Base-by-base conservation (phyloP, 2,329 filamentous ascomycete genomes). In the Coleophoma cylindrospora region DNA sequence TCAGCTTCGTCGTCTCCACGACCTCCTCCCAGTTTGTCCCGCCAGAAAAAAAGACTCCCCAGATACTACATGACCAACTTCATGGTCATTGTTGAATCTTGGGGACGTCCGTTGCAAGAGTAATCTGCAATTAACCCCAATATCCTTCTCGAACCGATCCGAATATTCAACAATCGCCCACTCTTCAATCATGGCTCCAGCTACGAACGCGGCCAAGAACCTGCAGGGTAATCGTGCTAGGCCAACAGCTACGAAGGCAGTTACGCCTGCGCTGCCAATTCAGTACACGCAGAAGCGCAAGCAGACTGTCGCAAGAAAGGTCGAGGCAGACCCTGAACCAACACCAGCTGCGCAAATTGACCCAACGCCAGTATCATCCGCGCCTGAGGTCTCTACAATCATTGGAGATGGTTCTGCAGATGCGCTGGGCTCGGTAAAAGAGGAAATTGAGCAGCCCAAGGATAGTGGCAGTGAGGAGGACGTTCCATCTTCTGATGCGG, bases 41-140 rank as follows among this genome's bases (percentile, higher is more conserved):
- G 19, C 40, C 14, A 41, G 40, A 17, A 41, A 17, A 45, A 54
- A 52, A 57, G 61, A 61, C 61, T 62, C 61, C 63, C 62, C 61
- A 59, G 61, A 64, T 63, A 52, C 56, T 64, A 61, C 61, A 64
- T 64, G 60, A 64, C 61, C 60, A 56, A 48, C 44, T 45, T 45
- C 34, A 50, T 55, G 64, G 64, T 64, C 61, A 61, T 59, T 58
- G 64, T 63, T 64, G 53, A 64, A 63, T 64, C 62, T 65, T 64
- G 64, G 64, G 64, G 64, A 66, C 60, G 63, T 65, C 64, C 56
- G 54, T 58, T 45, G 50, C 45, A 50, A 27, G 27, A 27, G 27
- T 27, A 27, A 27, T 27, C 27, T 27, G 27, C 27, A 27, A 10
- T 27, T 27, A 27, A 27, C 27, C 27, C 27, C 27, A 27, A 27